Percentiles rank a stretch among this genome's conserved stretches.
These are phyloP conservation scores for Fusarium sororula DNA, from an alignment of 2,329 filamentous ascomycete species.

Conservation along the genomic window DNA sequence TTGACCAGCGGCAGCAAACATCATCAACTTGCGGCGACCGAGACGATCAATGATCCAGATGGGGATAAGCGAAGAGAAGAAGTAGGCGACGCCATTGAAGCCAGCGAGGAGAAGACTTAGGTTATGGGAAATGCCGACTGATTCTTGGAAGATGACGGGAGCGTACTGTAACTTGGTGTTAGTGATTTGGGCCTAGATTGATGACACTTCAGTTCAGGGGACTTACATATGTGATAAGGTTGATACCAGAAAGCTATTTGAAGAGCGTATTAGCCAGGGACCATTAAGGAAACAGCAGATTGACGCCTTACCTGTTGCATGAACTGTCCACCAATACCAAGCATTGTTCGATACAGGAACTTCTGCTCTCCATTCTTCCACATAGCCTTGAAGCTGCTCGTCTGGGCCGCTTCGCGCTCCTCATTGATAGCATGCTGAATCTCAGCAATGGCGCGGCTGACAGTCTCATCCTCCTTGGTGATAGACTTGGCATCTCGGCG, in stretches of 20 bases:
- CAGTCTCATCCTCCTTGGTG: constrained; percentile 38
- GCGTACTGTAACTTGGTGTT: constrained; percentile 41
- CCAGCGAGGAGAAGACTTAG: constrained; percentile 62
- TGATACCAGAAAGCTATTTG: constrained; percentile 43
- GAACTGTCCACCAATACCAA: constrained; percentile 56
- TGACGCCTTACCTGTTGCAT: constrained; percentile 49
- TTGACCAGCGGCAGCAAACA: constrained; percentile 54
- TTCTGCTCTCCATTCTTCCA: constrained; percentile 54
- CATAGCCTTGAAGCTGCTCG: constrained; percentile 47
- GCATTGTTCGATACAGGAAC: constrained; percentile 51
- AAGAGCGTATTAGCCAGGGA: neutral
- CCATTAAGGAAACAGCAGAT: neutral
- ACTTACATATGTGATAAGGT: constrained; percentile 46
- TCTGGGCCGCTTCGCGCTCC: constrained; percentile 49
- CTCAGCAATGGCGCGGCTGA: constrained; percentile 45
- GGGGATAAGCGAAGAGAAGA: constrained; percentile 41
- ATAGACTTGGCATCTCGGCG: constrained; percentile 41
- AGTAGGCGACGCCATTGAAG: constrained; percentile 56
- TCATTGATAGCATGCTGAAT: constrained; percentile 53
- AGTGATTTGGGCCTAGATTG: neutral
- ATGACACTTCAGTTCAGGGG: neutral
- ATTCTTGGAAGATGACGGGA: constrained; percentile 56
- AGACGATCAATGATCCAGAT: constrained; percentile 52
- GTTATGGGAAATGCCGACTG: constrained; percentile 53
- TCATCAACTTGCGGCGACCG: constrained; percentile 67